Conservation (phyloP, 2,329 filamentous ascomycete species). For the Metarhizium robertsii region DNA sequence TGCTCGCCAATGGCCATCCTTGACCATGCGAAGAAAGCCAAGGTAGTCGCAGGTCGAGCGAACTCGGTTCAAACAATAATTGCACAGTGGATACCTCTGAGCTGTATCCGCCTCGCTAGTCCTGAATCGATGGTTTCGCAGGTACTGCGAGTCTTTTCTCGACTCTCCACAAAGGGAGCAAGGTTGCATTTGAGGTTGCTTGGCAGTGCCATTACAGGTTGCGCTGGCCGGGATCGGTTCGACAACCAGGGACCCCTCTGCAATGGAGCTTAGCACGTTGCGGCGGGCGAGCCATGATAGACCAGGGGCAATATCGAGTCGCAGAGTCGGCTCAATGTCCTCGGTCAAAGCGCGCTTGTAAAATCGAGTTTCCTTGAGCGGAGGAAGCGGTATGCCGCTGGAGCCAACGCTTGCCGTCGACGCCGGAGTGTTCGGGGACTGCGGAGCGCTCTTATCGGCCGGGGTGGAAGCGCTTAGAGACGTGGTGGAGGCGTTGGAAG, state of each 20-base stretch:
- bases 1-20: constrained; percentile 84
- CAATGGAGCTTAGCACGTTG: constrained; percentile 72
- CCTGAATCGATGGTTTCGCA: constrained; percentile 79
- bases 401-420: constrained; percentile 40
- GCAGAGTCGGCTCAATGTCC: constrained; percentile 88
- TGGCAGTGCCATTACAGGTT: constrained; percentile 37
- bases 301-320: constrained; percentile 80
- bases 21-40: constrained; percentile 81
- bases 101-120: constrained; percentile 80
- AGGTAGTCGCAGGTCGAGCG: constrained; percentile 88
- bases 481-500: constrained; percentile 51
- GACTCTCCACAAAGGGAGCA: constrained; percentile 87
- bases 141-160: constrained; percentile 59
- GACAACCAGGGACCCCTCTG: constrained; percentile 77
- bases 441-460: constrained; percentile 42
- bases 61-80: constrained; percentile 75
- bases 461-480: constrained; percentile 44
- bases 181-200: constrained; percentile 46
- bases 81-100: constrained; percentile 82
- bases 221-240: constrained; percentile 67
- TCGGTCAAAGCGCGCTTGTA: constrained; percentile 84
- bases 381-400: constrained; percentile 34
- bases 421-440: constrained; percentile 49
- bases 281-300: constrained; percentile 89
- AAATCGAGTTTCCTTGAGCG: constrained; percentile 83